These are phyloP conservation scores for Sungouiozyma ichnusensis DNA, from an alignment of 805 yeast species.

Conservation along the genomic window DNA sequence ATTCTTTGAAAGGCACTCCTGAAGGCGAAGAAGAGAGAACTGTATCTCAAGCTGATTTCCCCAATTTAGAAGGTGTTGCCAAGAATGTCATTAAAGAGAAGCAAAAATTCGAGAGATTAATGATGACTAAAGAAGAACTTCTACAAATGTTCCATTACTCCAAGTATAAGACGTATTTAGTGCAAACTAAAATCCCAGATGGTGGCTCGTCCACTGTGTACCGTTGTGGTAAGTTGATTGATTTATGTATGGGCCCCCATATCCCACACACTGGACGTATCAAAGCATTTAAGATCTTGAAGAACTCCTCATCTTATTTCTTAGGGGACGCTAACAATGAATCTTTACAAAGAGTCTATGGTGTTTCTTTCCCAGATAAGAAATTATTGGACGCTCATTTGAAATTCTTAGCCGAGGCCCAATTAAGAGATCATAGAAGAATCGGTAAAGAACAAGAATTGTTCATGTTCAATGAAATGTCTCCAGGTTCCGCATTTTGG, in stretches of 20 bases:
- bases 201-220: conserved; percentile 94
- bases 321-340: conserved; percentile 88
- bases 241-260: conserved; percentile 95
- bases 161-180: conserved; percentile 86
- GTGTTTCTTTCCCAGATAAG: conserved; percentile 98
- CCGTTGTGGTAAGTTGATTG: conserved; percentile 95
- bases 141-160: conserved; percentile 91
- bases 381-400: conserved; percentile 89
- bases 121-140: conserved; percentile 81
- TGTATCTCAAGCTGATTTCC: conserved; percentile 76
- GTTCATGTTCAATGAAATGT: conserved; percentile 89
- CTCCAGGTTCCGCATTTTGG: conserved; percentile 99
- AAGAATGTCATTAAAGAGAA: conserved; percentile 88
- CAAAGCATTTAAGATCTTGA: conserved; percentile 85
- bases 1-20: conserved; percentile 29
- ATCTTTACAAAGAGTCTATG: conserved; percentile 93
- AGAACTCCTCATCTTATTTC: conserved; percentile 94
- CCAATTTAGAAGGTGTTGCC: conserved; percentile 73
- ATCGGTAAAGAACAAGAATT: conserved; percentile 95
- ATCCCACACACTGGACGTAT: conserved; percentile 95
- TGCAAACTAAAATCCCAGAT: conserved; percentile 84
- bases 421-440: conserved; percentile 90
- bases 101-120: conserved; percentile 90
- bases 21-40: conserved; percentile 67
- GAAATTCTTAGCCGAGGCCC: conserved; percentile 92